Conservation (phyloP, 352 stramenopile species). For the Phytophthora colocasiae region DNA sequence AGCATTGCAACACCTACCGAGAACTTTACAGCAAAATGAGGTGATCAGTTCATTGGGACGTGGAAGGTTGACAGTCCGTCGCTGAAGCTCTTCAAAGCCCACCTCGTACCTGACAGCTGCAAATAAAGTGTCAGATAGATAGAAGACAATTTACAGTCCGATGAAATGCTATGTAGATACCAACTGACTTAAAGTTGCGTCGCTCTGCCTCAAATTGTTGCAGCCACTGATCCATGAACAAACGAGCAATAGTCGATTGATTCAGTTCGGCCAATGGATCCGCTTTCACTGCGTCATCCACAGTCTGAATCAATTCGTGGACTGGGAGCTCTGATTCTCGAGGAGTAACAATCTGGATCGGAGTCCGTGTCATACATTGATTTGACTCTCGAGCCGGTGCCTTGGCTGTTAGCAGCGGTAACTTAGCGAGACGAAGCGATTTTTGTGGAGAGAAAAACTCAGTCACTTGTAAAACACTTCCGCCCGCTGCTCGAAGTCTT, state of each 20-base stretch:
- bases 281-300: constrained; percentile 61
- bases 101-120: constrained; percentile 71
- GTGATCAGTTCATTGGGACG: constrained; percentile 69
- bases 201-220: constrained; percentile 60
- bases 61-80: constrained; percentile 60
- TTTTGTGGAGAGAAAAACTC: constrained; percentile 53
- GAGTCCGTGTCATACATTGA: constrained; percentile 1
- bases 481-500: constrained; percentile 1
- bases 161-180: constrained; percentile 21
- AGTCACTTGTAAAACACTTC: constrained; percentile 6
- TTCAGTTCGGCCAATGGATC: constrained; percentile 62
- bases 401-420: constrained; percentile 22
- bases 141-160: too few species aligned
- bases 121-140: background rate
- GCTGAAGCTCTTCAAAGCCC: constrained; percentile 67
- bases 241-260: constrained; percentile 53
- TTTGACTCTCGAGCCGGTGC: constrained; percentile 10
- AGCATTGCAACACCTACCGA: constrained; percentile 35
- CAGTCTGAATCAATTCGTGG: constrained; percentile 58
- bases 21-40: constrained; percentile 59
- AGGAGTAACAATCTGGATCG: background rate
- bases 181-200: constrained; percentile 68
- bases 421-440: constrained; percentile 47
- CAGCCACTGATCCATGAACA: constrained; percentile 76
- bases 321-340: constrained; percentile 37